Evolutionary conservation across 108 stramenopile genomes (phyloP).

Genomic region (Aurantiochytrium sp.): DNA sequence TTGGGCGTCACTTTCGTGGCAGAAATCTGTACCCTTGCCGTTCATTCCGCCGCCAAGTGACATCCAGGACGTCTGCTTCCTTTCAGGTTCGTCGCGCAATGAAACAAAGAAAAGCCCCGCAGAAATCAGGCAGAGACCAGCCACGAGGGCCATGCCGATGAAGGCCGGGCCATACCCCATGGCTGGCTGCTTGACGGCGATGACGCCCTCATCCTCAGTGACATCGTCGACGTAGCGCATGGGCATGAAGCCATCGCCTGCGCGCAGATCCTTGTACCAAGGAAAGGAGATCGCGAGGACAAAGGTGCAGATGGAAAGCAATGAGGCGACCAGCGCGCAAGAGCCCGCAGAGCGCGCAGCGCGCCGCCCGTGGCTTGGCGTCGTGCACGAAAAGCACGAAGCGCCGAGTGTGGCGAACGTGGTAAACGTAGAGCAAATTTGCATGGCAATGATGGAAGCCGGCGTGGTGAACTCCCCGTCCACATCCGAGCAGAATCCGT

Average conservation of each 20-base stretch:
- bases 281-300: not conserved
- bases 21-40: too few species aligned
- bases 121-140: not conserved
- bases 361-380: not conserved
- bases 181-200: not conserved
- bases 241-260: not conserved
- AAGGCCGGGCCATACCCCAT: not conserved
- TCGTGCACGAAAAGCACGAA: not conserved
- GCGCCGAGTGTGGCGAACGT: not conserved
- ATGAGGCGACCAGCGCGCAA: not conserved
- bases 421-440: not conserved
- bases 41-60: too few species aligned
- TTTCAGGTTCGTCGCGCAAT: not conserved
- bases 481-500: not conserved
- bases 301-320: not conserved
- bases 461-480: not conserved
- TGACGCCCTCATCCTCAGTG: not conserved
- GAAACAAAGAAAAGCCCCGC: not conserved
- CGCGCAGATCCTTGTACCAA: slow-evolving; percentile 5
- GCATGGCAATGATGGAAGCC: not conserved
- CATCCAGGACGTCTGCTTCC: too few species aligned
- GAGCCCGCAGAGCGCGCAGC: not conserved
- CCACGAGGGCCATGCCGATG: not conserved
- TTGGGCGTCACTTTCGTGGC: too few species aligned
- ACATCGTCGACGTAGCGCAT: not conserved